Evolutionary conservation across 192 early-diverging fungal genomes (phyloP), one percentile per base, ranked within the genome.

Genomic region (Coemansia sp.): DNA sequence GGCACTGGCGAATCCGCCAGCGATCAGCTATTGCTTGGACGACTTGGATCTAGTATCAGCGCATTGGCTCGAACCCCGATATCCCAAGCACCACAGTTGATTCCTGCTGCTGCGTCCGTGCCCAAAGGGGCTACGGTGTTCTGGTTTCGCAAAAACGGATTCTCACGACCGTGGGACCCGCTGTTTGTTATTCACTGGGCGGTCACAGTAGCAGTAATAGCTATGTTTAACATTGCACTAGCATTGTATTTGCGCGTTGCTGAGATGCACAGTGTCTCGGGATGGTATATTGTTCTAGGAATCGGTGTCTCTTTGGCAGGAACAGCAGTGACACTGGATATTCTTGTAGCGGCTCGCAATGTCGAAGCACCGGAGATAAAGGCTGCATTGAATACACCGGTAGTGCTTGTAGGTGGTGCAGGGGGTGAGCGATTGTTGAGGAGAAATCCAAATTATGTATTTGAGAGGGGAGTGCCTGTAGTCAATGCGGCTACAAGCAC

Each of bases 71-170:
- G 51, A 32, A 49, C 12, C 32, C 63, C 64, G 11, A 21, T 66
- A 49, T 60, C 60, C 37, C 63, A 65, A 13, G 41, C 41, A 5
- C 61, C 56, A 10, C 65, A 67, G 59, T 51, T 67, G 16, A 66
- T 74, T 18, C 69, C 78, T 8, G 56, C 62, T 19, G 63, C 78
- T 1, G 39, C 67, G n/a, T 80, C 78, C 6, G 73, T 77, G 6
- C 80, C 80, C 22, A 41, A 52, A 22, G 76, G 68, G 12, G 75
- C 75, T 8, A 65, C 68, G 36, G 62, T 76, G 10, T 68, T 69
- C 22, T 85, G 83, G 83, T 47, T 73, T 5, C 78, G 83, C 15
- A 60, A 60, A 32, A 72, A 78, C n/a, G 83, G 75, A 54, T 73
- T 85, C 45, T 66, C 75, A 41, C 39, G 63, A 51, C 83, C 83